A percentile compares a stretch with the other conserved stretches of the same genome.
Conservation (phyloP, 75 land plant species). For the Isoetes taiwanensis region DNA sequence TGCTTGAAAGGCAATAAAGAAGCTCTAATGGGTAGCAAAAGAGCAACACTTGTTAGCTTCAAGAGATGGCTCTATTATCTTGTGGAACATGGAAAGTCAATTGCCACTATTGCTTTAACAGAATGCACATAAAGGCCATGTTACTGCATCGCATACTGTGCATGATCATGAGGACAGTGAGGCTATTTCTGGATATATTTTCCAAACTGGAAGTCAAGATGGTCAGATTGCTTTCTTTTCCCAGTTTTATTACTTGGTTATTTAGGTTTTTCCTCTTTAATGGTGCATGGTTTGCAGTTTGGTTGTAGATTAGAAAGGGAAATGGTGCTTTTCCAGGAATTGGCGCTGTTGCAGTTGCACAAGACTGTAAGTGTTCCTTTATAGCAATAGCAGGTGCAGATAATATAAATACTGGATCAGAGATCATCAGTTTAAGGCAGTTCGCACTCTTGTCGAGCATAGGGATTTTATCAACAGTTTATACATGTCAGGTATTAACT, state of each 20-base stretch:
- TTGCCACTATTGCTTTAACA: slow-evolving; percentile 13
- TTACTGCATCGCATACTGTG: slow-evolving; percentile 20
- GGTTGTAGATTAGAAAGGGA: slow-evolving; percentile 13
- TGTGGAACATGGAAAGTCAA: slow-evolving; percentile 18
- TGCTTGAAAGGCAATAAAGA: slow-evolving; percentile 21
- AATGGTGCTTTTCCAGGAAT: slow-evolving; percentile 21
- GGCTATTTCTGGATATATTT: slow-evolving; percentile 6
- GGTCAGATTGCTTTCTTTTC: too few relatives aligned
- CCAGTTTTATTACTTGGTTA: too few relatives aligned
- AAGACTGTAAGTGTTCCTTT: slow-evolving; percentile 14
- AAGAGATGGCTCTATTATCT: slow-evolving; percentile 21
- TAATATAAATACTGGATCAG: slow-evolving; percentile 17
- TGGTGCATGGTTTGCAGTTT: too few relatives aligned
- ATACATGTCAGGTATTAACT: slow-evolving; percentile 17
- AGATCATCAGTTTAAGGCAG: slow-evolving; percentile 13
- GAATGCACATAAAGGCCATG: slow-evolving; percentile 26
- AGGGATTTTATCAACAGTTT: slow-evolving; percentile 30
- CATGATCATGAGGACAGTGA: neutral
- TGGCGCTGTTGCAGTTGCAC: slow-evolving; percentile 7
- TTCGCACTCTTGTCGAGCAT: slow-evolving; percentile 22
- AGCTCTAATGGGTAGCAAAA: slow-evolving; percentile 17
- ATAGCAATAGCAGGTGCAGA: slow-evolving; percentile 30
- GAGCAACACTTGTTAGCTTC: slow-evolving; percentile 15
- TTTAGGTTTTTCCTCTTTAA: too few relatives aligned
- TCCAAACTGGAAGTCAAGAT: slow-evolving; percentile 27